These are phyloP conservation scores for Thelonectria olida DNA, from an alignment of 2,329 filamentous ascomycete species.

Conservation along the genomic window DNA sequence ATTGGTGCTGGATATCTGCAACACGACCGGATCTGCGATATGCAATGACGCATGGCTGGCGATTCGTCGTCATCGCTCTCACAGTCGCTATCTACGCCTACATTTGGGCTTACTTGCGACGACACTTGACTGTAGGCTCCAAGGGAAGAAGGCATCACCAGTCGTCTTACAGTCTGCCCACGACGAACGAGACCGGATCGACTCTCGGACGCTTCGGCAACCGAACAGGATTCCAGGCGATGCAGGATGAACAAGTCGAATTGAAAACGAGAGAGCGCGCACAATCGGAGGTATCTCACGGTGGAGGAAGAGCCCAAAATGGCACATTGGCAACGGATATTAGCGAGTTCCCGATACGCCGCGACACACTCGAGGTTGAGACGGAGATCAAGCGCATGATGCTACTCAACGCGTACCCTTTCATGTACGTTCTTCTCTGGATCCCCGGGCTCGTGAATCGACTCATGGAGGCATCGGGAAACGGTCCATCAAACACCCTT, in stretches of 20 bases:
- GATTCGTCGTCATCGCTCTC: slow-evolving; percentile 52
- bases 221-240: slow-evolving; percentile 15
- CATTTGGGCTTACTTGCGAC: slow-evolving; percentile 43
- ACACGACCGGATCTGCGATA: slow-evolving; percentile 52
- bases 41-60: slow-evolving; percentile 55
- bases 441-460: slow-evolving; percentile 34
- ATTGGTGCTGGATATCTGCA: slow-evolving; percentile 58
- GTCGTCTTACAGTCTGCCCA: slow-evolving; percentile 2
- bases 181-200: slow-evolving; percentile 11
- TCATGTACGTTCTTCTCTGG: slow-evolving; percentile 38
- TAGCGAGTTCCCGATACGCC: slow-evolving; percentile 36
- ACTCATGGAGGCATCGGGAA: slow-evolving; percentile 31
- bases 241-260: slow-evolving; percentile 26
- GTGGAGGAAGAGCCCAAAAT: not conserved
- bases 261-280: not conserved
- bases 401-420: slow-evolving; percentile 36
- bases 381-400: slow-evolving; percentile 37
- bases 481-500: slow-evolving; percentile 15
- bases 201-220: slow-evolving; percentile 13
- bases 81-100: slow-evolving; percentile 54
- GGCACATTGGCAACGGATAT: slow-evolving; percentile 27
- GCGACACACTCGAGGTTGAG: slow-evolving; percentile 26
- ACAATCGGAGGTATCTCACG: not conserved
- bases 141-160: not conserved
- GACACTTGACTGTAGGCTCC: slow-evolving; percentile 10